These are phyloP conservation scores for Diospyros kaki DNA, from an alignment of 148 eudicot species.

Conservation along the genomic window DNA sequence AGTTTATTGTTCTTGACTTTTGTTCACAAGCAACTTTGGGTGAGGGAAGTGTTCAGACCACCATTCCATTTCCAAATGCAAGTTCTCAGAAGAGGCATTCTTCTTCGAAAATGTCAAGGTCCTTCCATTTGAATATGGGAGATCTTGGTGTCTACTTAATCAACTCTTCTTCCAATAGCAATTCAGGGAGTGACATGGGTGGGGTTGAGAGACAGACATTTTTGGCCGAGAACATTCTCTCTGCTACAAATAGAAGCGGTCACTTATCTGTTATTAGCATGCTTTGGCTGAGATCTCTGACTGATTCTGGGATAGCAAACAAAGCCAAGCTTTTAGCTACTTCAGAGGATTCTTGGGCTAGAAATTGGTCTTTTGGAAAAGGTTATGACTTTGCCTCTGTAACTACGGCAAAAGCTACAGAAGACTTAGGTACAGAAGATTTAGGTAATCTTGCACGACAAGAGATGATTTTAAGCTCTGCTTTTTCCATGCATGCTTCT, in stretches of 20 bases:
- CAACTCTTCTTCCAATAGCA: constrained; percentile 20
- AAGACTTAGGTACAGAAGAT: constrained; percentile 42
- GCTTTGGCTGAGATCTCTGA: constrained; percentile 60
- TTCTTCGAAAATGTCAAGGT: constrained; percentile 35
- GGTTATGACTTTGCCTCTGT: constrained; percentile 74
- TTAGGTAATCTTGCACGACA: constrained; percentile 36
- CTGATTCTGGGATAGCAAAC: constrained; percentile 65
- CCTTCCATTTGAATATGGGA: constrained; percentile 57
- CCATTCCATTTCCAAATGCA: constrained; percentile 24
- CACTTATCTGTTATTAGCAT: constrained; percentile 53
- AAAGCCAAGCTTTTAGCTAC: constrained; percentile 72
- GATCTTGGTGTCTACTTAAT: constrained; percentile 49
- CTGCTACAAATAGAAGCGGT: constrained; percentile 38
- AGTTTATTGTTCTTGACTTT: constrained; percentile 74
- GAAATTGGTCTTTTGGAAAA: constrained; percentile 34
- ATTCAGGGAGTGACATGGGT: constrained; percentile 22
- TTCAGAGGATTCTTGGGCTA: constrained; percentile 42
- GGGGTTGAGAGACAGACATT: constrained; percentile 23
- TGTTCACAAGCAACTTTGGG: constrained; percentile 31
- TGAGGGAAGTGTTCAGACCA: constrained; percentile 30
- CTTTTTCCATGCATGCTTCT: constrained; percentile 50
- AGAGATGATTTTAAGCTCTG: constrained; percentile 70
- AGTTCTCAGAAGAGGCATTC: constrained; percentile 26
- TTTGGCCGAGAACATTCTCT: constrained; percentile 43
- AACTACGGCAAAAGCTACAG: constrained; percentile 46